These are phyloP conservation scores for Ceriops decandra DNA, from an alignment of 345 rosid genomes.

Conservation along the genomic window DNA sequence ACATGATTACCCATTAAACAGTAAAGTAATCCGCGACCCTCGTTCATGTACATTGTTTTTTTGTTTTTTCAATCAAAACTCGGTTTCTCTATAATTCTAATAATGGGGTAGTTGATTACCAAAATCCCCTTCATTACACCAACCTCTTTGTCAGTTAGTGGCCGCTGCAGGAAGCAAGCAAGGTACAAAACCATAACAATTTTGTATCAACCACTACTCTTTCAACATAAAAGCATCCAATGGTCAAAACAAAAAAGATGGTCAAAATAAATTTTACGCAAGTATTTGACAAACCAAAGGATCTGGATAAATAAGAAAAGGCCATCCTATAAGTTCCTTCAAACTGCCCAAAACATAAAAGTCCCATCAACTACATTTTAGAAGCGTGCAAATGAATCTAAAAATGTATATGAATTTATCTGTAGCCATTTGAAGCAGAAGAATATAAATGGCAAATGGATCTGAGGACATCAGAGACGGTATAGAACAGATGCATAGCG, in stretches of 20 bases:
- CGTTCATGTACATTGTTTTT: conserved; percentile 12
- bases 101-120: conserved; percentile 16
- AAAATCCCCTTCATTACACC: conserved; percentile 10
- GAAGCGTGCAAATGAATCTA: neutral
- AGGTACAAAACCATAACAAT: neutral
- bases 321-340: too few relatives aligned
- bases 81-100: conserved; percentile 16
- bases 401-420: neutral
- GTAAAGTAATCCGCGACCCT: conserved; percentile 17
- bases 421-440: conserved; percentile 6
- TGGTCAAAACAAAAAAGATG: too few relatives aligned
- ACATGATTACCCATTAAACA: neutral
- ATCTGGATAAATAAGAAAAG: too few relatives aligned
- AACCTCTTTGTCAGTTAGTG: conserved; percentile 32
- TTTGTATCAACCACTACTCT: neutral
- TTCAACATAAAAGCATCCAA: neutral
- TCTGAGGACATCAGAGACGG: conserved; percentile 8
- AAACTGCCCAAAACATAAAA: neutral
- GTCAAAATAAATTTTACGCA: too few relatives aligned
- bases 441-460: conserved; percentile 24
- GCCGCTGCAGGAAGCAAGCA: conserved; percentile 30
- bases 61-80: neutral
- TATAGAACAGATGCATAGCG: conserved; percentile 11
- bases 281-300: too few relatives aligned
- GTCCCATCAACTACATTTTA: conserved; percentile 10